Conservation (phyloP, 441 rosid species). For the Flueggea neowawraea region DNA sequence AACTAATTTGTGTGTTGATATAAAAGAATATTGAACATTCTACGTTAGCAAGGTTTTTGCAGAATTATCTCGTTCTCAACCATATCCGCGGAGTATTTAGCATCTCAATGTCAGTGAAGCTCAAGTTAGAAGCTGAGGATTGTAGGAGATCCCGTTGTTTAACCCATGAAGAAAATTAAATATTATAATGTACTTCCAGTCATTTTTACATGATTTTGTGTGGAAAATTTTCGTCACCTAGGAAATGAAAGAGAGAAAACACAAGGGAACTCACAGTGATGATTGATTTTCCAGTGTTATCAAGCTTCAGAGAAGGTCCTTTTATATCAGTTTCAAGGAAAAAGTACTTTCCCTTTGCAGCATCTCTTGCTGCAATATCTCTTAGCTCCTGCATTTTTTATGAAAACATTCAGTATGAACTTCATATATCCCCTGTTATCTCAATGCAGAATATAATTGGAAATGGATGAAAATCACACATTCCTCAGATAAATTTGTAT, state of each 20-base stretch:
- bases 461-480: not conserved
- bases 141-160: too few relatives aligned
- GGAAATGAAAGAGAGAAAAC: too few relatives aligned
- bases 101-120: too few relatives aligned
- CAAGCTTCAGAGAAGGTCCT: slow-evolving; percentile 86
- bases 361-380: slow-evolving; percentile 66
- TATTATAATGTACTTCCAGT: too few relatives aligned
- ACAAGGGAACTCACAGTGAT: slow-evolving; percentile 54
- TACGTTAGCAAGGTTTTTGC: not conserved
- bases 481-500: not conserved
- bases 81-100: too few relatives aligned
- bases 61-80: too few relatives aligned
- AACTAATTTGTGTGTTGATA: not conserved
- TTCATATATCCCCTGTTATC: not conserved
- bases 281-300: slow-evolving; percentile 88
- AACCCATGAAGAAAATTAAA: too few relatives aligned
- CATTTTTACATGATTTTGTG: too few relatives aligned
- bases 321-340: slow-evolving; percentile 86
- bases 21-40: not conserved
- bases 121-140: too few relatives aligned
- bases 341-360: slow-evolving; percentile 72
- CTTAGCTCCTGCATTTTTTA: slow-evolving; percentile 64
- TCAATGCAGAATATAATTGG: not conserved
- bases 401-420: slow-evolving; percentile 8
- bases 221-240: too few relatives aligned